phyloP scores from a whole-genome alignment of 345 rosid genomes.

The Trapa bicornis region DNA sequence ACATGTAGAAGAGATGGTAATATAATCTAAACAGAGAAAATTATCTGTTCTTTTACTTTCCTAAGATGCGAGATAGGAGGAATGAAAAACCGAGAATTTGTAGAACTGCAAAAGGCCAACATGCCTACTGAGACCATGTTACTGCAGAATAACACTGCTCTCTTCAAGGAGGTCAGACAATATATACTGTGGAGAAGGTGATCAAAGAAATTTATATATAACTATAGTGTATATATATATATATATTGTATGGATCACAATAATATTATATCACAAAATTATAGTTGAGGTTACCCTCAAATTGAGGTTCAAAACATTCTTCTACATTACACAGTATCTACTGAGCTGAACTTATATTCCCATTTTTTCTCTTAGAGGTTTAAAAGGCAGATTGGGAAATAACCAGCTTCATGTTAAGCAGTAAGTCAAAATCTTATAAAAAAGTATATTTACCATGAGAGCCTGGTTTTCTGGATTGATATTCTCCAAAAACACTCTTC shows the following conservation, averaged over 20 bases:
- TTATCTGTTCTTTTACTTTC: neutral
- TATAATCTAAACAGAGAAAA: neutral
- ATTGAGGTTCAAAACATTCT: neutral
- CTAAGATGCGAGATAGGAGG: neutral
- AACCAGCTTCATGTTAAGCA: neutral
- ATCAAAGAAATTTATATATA: neutral
- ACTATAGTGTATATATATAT: neutral
- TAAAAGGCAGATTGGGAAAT: neutral
- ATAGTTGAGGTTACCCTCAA: neutral
- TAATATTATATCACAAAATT: neutral
- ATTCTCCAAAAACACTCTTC: conserved; percentile 72
- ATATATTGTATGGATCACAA: neutral
- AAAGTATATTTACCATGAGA: conserved; percentile 39
- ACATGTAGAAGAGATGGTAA: neutral
- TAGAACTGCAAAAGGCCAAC: neutral
- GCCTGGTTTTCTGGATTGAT: conserved; percentile 72
- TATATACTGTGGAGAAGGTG: neutral
- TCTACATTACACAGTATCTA: neutral
- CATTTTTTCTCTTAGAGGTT: neutral
- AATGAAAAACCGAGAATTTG: neutral
- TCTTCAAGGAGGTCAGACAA: neutral
- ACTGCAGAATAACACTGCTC: neutral
- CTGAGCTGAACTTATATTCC: neutral
- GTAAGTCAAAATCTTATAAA: neutral
- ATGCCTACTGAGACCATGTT: neutral